phyloP scores from a whole-genome alignment of 805 yeast genomes.

The Yueomyces sinensis region DNA sequence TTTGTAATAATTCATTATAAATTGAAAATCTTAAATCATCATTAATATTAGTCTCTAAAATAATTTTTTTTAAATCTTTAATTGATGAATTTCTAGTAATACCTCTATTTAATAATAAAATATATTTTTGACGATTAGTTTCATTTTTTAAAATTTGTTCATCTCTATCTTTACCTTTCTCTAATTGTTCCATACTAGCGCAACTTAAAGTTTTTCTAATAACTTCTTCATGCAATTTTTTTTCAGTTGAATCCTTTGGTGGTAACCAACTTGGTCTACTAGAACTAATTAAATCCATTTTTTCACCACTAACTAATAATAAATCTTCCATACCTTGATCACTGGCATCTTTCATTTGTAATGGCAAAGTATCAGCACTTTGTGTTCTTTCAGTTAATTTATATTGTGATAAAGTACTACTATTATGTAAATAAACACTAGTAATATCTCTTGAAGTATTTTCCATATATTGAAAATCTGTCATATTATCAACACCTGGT shows the following conservation, averaged over 20 bases:
- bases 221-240: slow-evolving; percentile 40
- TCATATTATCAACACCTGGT: slow-evolving; percentile 27
- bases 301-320: slow-evolving; percentile 46
- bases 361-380: slow-evolving; percentile 26
- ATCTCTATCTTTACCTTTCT: slow-evolving; percentile 17
- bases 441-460: slow-evolving; percentile 29
- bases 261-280: slow-evolving; percentile 59
- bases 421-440: slow-evolving; percentile 28
- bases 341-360: slow-evolving; percentile 25
- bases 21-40: slow-evolving; percentile 8
- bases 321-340: slow-evolving; percentile 42
- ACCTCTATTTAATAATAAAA: slow-evolving; percentile 18
- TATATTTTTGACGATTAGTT: slow-evolving; percentile 16
- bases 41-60: slow-evolving; percentile 18
- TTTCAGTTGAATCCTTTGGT: slow-evolving; percentile 42
- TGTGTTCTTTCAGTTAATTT: slow-evolving; percentile 27
- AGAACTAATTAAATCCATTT: slow-evolving; percentile 39
- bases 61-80: slow-evolving; percentile 11
- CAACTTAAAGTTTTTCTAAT: slow-evolving; percentile 26
- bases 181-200: slow-evolving; percentile 20
- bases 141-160: slow-evolving; percentile 14
- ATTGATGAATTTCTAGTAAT: slow-evolving; percentile 22
- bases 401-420: slow-evolving; percentile 23
- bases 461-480: slow-evolving; percentile 22
- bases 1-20: slow-evolving; percentile 12